Percentiles rank a stretch among this genome's conserved stretches.
Evolutionary conservation across 2,329 filamentous ascomycete species (phyloP).

Genomic region (Stachybotrys chlorohalonatus): DNA sequence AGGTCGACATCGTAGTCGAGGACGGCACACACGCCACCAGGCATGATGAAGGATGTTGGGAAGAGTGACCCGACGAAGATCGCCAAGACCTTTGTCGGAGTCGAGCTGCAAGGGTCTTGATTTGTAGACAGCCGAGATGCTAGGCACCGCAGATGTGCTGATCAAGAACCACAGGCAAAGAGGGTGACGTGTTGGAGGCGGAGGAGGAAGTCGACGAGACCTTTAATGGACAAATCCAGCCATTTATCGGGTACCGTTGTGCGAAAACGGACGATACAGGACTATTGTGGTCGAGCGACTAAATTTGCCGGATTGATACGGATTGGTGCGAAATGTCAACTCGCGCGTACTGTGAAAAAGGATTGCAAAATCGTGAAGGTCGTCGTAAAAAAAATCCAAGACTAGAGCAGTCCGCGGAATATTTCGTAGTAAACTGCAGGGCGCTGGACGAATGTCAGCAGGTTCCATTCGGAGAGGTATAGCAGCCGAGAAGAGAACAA

Average conservation of each 20-base stretch:
- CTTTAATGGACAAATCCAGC: conserved; percentile 17
- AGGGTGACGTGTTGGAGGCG: conserved; percentile 2
- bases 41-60: conserved; percentile 39
- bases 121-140: conserved; percentile 8
- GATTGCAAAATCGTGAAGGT: too few relatives aligned
- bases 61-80: conserved; percentile 27
- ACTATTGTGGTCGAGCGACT: too few relatives aligned
- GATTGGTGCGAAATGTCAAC: too few relatives aligned
- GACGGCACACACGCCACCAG: conserved; percentile 83
- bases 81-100: conserved; percentile 28
- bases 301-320: too few relatives aligned
- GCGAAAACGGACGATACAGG: too few relatives aligned
- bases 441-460: too few relatives aligned
- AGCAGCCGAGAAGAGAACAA: too few relatives aligned
- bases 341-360: too few relatives aligned
- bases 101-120: conserved; percentile 5
- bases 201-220: conserved; percentile 7
- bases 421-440: too few relatives aligned
- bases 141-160: not conserved
- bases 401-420: too few relatives aligned
- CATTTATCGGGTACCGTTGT: conserved; percentile 19
- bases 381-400: too few relatives aligned
- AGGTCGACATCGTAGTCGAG: conserved; percentile 94
- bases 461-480: too few relatives aligned
- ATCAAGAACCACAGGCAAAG: conserved; percentile 2